These are phyloP conservation scores for Coprinopsis strossmayeri DNA, from an alignment of 768 basidiomycete species.

Conservation along the genomic window DNA sequence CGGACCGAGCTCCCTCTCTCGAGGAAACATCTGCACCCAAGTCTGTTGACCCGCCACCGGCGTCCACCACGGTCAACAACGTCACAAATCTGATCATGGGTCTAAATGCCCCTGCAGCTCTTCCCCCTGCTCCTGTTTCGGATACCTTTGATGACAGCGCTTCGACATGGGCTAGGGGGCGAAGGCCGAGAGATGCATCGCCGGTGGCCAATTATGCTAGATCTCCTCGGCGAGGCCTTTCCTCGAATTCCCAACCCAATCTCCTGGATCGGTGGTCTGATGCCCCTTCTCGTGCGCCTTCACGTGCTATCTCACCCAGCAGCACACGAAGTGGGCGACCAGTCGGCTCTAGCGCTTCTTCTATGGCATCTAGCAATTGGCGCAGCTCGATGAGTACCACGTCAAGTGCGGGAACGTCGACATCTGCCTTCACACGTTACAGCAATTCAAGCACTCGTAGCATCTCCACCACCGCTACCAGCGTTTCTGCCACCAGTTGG, in stretches of 20 bases:
- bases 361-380: conserved; percentile 67
- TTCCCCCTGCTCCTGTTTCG: conserved; percentile 16
- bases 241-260: conserved; percentile 25
- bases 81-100: conserved; percentile 74
- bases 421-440: conserved; percentile 72
- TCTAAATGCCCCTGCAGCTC: conserved; percentile 39
- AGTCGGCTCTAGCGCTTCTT: conserved; percentile 52
- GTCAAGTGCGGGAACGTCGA: conserved; percentile 61
- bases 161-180: conserved; percentile 44
- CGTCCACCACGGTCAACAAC: conserved; percentile 71
- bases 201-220: conserved; percentile 17
- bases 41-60: conserved; percentile 24
- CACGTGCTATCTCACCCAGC: conserved; percentile 52
- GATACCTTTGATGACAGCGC: conserved; percentile 32
- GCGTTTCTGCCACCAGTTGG: conserved; percentile 71
- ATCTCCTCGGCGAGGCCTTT: conserved; percentile 23
- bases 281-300: conserved; percentile 19
- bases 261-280: conserved; percentile 25
- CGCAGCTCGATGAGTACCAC: conserved; percentile 69
- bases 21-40: too few species aligned
- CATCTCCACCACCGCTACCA: conserved; percentile 76
- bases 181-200: conserved; percentile 26
- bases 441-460: conserved; percentile 71
- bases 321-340: conserved; percentile 50
- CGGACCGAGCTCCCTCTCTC: conserved; percentile 29